A percentile compares a stretch with the other conserved stretches of the same genome.
phyloP scores from a whole-genome alignment of 2,329 filamentous ascomycete species.

The Penicillium aurantiogriseum region DNA sequence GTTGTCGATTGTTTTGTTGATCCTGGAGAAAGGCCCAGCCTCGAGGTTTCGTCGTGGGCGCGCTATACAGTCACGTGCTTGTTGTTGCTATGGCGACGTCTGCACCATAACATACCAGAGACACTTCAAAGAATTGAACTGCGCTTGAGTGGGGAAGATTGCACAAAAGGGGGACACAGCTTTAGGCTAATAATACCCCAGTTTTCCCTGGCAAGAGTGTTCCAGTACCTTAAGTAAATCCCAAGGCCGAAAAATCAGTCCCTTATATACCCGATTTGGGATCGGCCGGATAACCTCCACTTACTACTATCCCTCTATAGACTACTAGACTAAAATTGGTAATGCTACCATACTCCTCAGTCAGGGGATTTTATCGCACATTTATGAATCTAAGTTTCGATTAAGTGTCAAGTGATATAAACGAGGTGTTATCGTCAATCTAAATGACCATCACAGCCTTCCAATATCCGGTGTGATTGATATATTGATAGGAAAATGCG shows the following conservation, averaged over 20 bases:
- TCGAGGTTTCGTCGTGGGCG: conserved; percentile 20
- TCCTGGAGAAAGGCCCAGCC: conserved; percentile 14
- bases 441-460: background rate
- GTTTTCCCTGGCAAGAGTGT: background rate
- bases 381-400: too few species aligned
- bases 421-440: background rate
- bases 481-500: background rate
- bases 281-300: conserved; percentile 2
- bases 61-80: conserved; percentile 20
- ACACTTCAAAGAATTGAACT: background rate
- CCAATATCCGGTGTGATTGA: background rate
- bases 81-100: conserved; percentile 18
- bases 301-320: background rate
- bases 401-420: background rate
- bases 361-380: too few species aligned
- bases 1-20: conserved; percentile 29
- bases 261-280: background rate
- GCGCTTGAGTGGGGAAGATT: background rate
- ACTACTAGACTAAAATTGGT: background rate
- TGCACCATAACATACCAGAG: conserved; percentile 13
- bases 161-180: background rate
- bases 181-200: background rate
- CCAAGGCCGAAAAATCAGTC: too few species aligned
- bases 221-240: background rate
- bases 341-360: background rate